phyloP scores from a whole-genome alignment of 2,329 filamentous ascomycete genomes.

The Mollisiaceae sp. region DNA sequence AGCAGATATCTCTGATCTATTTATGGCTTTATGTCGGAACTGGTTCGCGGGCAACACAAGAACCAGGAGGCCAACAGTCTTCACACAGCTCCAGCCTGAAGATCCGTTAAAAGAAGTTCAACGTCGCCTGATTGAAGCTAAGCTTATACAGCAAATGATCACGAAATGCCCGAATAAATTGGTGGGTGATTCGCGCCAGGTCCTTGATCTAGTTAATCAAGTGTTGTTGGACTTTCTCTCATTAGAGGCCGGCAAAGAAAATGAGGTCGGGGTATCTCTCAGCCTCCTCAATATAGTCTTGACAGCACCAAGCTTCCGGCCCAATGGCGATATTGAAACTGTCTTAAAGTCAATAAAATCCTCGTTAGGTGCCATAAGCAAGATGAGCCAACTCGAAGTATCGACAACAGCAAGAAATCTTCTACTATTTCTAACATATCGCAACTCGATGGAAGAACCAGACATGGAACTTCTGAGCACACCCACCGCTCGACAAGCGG shows the following conservation, averaged over 20 bases:
- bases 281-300: slow-evolving; percentile 67
- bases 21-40: slow-evolving; percentile 61
- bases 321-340: slow-evolving; percentile 47
- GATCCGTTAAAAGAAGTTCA: slow-evolving; percentile 49
- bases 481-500: slow-evolving; percentile 52
- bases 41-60: slow-evolving; percentile 54
- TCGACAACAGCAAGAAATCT: slow-evolving; percentile 62
- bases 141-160: slow-evolving; percentile 69
- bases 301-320: slow-evolving; percentile 60
- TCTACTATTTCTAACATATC: slow-evolving; percentile 59
- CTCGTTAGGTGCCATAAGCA: slow-evolving; percentile 52
- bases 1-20: slow-evolving; percentile 61
- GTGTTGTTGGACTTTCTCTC: slow-evolving; percentile 51
- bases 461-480: slow-evolving; percentile 24
- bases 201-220: slow-evolving; percentile 67
- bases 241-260: slow-evolving; percentile 48
- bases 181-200: slow-evolving; percentile 65
- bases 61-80: slow-evolving; percentile 19
- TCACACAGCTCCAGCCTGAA: slow-evolving; percentile 42
- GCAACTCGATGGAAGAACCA: slow-evolving; percentile 56
- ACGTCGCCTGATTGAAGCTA: slow-evolving; percentile 59
- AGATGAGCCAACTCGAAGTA: slow-evolving; percentile 47
- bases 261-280: slow-evolving; percentile 57
- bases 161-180: slow-evolving; percentile 66
- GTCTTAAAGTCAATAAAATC: slow-evolving; percentile 53